phyloP scores from a whole-genome alignment of 129 eudicot genomes.

The Artemisia annua region DNA sequence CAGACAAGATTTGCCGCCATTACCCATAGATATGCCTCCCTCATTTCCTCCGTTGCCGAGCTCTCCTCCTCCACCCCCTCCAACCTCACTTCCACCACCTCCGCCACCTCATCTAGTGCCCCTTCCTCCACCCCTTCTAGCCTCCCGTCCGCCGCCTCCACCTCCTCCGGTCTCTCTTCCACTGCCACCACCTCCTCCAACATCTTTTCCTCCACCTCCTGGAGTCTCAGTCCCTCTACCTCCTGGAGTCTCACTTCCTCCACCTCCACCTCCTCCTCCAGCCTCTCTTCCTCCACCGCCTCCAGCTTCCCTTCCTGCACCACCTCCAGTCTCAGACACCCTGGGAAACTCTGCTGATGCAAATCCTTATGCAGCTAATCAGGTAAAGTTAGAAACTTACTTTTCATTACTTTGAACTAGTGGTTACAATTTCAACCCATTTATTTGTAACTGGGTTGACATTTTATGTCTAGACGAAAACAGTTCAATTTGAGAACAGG shows the following conservation, averaged over 20 bases:
- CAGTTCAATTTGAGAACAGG: too few species aligned
- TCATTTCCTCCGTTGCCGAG: conserved; percentile 56
- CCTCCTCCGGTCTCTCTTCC: conserved; percentile 28
- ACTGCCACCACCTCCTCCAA: conserved; percentile 28
- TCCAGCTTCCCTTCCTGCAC: conserved; percentile 18
- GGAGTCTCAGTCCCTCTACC: conserved; percentile 17
- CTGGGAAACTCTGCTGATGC: conserved; percentile 30
- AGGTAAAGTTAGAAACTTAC: conserved; percentile 29
- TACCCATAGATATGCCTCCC: conserved; percentile 54
- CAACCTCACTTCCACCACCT: conserved; percentile 39
- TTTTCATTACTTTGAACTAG: background rate
- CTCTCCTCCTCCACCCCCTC: conserved; percentile 50
- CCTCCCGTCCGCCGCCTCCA: conserved; percentile 28
- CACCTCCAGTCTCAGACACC: conserved; percentile 29
- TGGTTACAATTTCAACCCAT: background rate
- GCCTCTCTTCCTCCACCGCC: conserved; percentile 33
- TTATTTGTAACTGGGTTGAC: background rate
- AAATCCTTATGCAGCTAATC: conserved; percentile 39
- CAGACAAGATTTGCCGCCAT: conserved; percentile 45
- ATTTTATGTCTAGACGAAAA: background rate
- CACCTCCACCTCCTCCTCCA: conserved; percentile 28
- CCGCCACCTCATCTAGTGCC: conserved; percentile 23
- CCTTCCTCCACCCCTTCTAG: conserved; percentile 31
- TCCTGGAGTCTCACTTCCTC: conserved; percentile 26
- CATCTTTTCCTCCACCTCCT: conserved; percentile 27